These are phyloP conservation scores for Schrenkiella parvula DNA, from an alignment of 345 rosid species.

Conservation along the genomic window DNA sequence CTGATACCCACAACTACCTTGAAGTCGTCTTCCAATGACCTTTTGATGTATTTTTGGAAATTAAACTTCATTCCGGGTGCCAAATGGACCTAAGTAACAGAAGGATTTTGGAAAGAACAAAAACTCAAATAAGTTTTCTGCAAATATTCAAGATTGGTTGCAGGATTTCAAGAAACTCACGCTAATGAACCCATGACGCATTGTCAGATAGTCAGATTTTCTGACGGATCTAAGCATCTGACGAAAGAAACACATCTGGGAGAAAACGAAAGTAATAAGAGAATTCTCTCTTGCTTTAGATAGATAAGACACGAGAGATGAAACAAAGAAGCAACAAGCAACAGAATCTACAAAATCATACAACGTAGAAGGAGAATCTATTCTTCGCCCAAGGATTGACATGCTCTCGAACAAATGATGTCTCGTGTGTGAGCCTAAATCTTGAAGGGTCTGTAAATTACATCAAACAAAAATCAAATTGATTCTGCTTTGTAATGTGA, in stretches of 20 bases:
- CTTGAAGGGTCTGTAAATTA: slow-evolving; percentile 60
- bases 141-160: neutral
- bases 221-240: slow-evolving; percentile 80
- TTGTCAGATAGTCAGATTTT: slow-evolving; percentile 70
- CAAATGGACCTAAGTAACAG: slow-evolving; percentile 67
- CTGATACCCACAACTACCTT: slow-evolving; percentile 94
- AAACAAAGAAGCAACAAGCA: neutral
- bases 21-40: slow-evolving; percentile 92
- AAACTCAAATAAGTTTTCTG: neutral
- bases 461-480: neutral
- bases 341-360: slow-evolving; percentile 28
- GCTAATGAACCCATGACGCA: slow-evolving; percentile 83
- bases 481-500: neutral
- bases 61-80: slow-evolving; percentile 80
- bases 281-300: neutral
- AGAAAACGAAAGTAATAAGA: neutral
- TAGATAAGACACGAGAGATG: neutral
- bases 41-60: slow-evolving; percentile 87
- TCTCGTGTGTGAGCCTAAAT: slow-evolving; percentile 89
- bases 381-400: slow-evolving; percentile 52
- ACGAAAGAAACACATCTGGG: slow-evolving; percentile 74
- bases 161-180: slow-evolving; percentile 42
- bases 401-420: slow-evolving; percentile 80
- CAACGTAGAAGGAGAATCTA: slow-evolving; percentile 54
- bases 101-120: neutral